phyloP scores from a whole-genome alignment of 2,329 filamentous ascomycete genomes.

The Talaromyces sp. region DNA sequence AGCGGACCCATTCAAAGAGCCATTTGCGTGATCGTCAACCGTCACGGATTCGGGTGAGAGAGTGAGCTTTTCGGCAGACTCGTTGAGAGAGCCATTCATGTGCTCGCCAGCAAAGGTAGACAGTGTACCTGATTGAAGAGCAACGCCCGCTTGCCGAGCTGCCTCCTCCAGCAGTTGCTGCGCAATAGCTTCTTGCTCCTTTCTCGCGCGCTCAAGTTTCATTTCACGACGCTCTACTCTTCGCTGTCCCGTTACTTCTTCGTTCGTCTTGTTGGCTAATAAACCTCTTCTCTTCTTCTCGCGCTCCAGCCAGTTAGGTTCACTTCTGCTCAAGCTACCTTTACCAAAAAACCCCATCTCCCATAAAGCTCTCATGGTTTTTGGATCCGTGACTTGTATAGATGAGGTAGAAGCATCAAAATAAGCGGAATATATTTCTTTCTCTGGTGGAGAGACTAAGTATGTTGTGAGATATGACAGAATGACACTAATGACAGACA shows the following conservation, averaged over 20 bases:
- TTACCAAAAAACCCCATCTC: slow-evolving; percentile 98
- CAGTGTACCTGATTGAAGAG: slow-evolving; percentile 11
- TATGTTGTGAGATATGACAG: slow-evolving; percentile 70
- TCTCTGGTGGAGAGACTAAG: slow-evolving; percentile 59
- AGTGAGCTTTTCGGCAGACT: slow-evolving; percentile 15
- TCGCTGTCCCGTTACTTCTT: slow-evolving; percentile 72
- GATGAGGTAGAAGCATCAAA: slow-evolving; percentile 81
- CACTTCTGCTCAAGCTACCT: slow-evolving; percentile 85
- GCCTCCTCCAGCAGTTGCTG: slow-evolving; percentile 60
- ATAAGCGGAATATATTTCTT: slow-evolving; percentile 64
- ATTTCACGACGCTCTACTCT: slow-evolving; percentile 76
- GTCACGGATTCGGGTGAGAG: not conserved
- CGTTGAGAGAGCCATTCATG: slow-evolving; percentile 7
- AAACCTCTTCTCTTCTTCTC: slow-evolving; percentile 70
- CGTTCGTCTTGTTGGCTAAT: slow-evolving; percentile 66
- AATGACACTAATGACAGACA: slow-evolving; percentile 77
- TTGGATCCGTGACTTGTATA: slow-evolving; percentile 74
- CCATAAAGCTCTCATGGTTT: slow-evolving; percentile 78
- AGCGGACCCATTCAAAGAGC: slow-evolving; percentile 2
- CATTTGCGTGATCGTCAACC: slow-evolving; percentile 8
- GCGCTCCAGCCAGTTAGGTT: slow-evolving; percentile 85
- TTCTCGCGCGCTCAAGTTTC: slow-evolving; percentile 88
- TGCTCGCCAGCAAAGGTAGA: slow-evolving; percentile 16
- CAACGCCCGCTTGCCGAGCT: slow-evolving; percentile 24
- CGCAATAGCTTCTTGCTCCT: slow-evolving; percentile 79